Base-by-base conservation (phyloP, 2,329 filamentous ascomycete species). In the Ceratocystis ficicola region DNA sequence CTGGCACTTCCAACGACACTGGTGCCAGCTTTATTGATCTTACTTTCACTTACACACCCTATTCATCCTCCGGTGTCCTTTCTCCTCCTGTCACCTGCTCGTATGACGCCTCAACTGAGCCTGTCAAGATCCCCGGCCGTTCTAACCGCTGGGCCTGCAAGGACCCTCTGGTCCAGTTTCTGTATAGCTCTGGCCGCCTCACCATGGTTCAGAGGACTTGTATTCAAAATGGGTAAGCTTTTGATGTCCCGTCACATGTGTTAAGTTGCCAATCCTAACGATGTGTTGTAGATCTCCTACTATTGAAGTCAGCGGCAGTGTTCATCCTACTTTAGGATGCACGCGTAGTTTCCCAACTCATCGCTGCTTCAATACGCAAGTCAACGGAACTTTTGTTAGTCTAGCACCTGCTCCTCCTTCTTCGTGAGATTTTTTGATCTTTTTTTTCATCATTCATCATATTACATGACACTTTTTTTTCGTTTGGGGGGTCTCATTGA, bases 131-230 rank as follows among this genome's bases (percentile, higher is more conserved):
- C 3, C 65, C 69, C 17, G 72, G 72, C 28, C 69, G 73, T 3
- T 72, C 73, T 1, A 70, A 74, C 8, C 73, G 78, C 46, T 81
- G 75, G 65, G 70, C 75, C 22, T 82, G 80, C 70, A 75, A 78
- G 55, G 71, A 79, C 70, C 8, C 63, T 0, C 64, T 71, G 7
- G 72, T 79, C 68, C 72, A 77, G 67, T 82, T 82, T 68, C 76
- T 80, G 69, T 81, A 73, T 73, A 73, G 57, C 69, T 71, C 41
- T 67, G 66, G 41, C 1, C 48, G 61, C 25, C 68, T 81, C 55
- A 76, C 74, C n/a, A 68, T 80, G 71, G 72, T 80, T 55, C 78
- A 82, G 73, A 73, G 73, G 32, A 73, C 76, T 15, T 82, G 80
- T 70, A 73, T 70, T 12, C 28, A 69, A 1, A 69, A 74, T 4